Evolutionary conservation across 2,329 filamentous ascomycete genomes (phyloP).

Genomic region (Rosellinia necatrix): DNA sequence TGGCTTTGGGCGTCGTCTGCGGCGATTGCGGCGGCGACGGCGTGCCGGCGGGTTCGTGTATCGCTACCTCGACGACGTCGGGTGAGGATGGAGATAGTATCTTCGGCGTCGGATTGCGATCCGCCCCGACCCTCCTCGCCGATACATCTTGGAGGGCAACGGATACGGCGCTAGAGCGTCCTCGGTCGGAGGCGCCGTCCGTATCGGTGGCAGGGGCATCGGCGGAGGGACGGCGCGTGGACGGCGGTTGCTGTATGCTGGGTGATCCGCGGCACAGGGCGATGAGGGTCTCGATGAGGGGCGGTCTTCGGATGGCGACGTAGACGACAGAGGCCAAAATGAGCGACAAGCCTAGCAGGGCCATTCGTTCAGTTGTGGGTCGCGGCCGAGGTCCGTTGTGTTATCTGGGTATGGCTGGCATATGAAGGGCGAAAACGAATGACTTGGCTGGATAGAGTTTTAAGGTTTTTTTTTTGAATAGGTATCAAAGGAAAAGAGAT

Average conservation of each 20-base stretch:
- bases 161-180: slow-evolving; percentile 6
- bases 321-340: slow-evolving; percentile 64
- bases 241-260: slow-evolving; percentile 35
- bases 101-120: slow-evolving; percentile 45
- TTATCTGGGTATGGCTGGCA: background rate
- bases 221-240: slow-evolving; percentile 6
- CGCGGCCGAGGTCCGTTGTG: background rate
- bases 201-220: background rate
- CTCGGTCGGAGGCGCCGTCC: slow-evolving; percentile 16
- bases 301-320: slow-evolving; percentile 58
- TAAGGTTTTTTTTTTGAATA: no score
- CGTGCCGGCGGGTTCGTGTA: slow-evolving; percentile 24
- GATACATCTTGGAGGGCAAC: background rate
- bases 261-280: slow-evolving; percentile 39
- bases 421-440: background rate
- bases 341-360: slow-evolving; percentile 63
- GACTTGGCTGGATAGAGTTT: no score
- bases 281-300: slow-evolving; percentile 52
- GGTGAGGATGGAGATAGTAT: slow-evolving; percentile 37
- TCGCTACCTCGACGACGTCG: slow-evolving; percentile 21
- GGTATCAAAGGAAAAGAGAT: no score
- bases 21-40: slow-evolving; percentile 39
- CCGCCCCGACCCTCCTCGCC: slow-evolving; percentile 17
- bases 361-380: slow-evolving; percentile 47
- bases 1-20: slow-evolving; percentile 59